Conservation (phyloP, 2,329 filamentous ascomycete species). For the Aspergillus sp. region DNA sequence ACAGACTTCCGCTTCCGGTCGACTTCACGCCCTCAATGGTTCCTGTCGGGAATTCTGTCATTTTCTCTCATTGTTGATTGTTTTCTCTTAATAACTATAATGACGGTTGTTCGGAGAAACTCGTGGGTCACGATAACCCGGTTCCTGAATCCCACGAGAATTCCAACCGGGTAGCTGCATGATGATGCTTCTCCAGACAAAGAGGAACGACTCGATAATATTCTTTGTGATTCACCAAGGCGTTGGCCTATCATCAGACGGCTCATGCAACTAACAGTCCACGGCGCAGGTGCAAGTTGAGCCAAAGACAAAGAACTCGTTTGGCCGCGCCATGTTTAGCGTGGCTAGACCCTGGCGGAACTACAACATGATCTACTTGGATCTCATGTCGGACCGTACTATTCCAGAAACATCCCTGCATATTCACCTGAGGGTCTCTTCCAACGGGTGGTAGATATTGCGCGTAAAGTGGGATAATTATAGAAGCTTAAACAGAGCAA, state of each 20-base stretch:
- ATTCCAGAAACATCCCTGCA: constrained; percentile 1
- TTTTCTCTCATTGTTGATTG: not conserved
- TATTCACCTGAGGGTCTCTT: not conserved
- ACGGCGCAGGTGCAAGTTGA: not conserved
- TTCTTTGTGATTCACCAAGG: not conserved
- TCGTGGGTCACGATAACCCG: not conserved
- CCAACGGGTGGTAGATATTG: not conserved
- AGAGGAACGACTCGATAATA: no score
- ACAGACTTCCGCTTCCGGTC: not conserved
- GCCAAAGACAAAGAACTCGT: constrained; percentile 9
- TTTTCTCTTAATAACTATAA: not conserved
- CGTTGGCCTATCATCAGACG: not conserved
- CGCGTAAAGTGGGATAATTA: constrained; percentile 14
- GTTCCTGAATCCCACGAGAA: not conserved
- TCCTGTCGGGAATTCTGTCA: not conserved
- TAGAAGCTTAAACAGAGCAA: constrained; percentile 14
- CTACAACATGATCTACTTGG: not conserved
- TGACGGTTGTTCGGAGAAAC: no score
- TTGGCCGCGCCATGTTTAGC: constrained; percentile 1
- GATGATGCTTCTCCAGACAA: not conserved
- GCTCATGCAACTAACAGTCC: not conserved
- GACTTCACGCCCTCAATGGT: not conserved
- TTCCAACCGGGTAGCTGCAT: not conserved
- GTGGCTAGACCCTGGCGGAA: not conserved
- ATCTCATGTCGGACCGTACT: not conserved